These are phyloP conservation scores for Heimioporus sp. DNA, from an alignment of 768 basidiomycete genomes.

Conservation along the genomic window DNA sequence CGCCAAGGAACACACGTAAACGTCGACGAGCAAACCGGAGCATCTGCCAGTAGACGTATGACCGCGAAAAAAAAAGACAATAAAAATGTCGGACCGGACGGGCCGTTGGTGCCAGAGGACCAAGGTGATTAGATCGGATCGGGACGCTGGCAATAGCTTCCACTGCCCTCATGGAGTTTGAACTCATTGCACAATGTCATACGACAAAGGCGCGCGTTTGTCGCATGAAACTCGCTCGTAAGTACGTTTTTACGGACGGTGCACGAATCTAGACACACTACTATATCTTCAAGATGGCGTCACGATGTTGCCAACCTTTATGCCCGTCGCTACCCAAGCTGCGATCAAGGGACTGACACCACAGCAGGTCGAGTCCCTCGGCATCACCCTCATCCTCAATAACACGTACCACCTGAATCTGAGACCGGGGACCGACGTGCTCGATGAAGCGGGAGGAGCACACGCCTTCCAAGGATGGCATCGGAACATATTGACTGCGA, in stretches of 20 bases:
- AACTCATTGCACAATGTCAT: constrained; percentile 75
- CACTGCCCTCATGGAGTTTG: constrained; percentile 62
- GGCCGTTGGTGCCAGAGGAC: too few species aligned
- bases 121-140: background rate
- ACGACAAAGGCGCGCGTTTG: constrained; percentile 84
- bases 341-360: constrained; percentile 90
- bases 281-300: constrained; percentile 54
- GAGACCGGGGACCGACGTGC: constrained; percentile 74
- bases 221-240: constrained; percentile 81
- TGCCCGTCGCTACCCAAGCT: constrained; percentile 92
- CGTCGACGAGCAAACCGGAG: constrained; percentile 20
- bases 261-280: background rate
- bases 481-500: constrained; percentile 78
- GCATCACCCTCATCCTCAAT: constrained; percentile 81
- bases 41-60: constrained; percentile 13
- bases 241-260: constrained; percentile 19
- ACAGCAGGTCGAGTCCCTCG: constrained; percentile 79
- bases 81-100: constrained; percentile 14
- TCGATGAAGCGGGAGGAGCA: constrained; percentile 78
- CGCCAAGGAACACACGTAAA: background rate
- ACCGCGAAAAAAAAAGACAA: background rate
- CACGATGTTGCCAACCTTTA: constrained; percentile 86
- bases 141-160: constrained; percentile 12
- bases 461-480: constrained; percentile 90
- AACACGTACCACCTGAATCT: constrained; percentile 90